These are phyloP conservation scores for Aspergillus campestris DNA, from an alignment of 495 filamentous ascomycete genomes.

Conservation along the genomic window DNA sequence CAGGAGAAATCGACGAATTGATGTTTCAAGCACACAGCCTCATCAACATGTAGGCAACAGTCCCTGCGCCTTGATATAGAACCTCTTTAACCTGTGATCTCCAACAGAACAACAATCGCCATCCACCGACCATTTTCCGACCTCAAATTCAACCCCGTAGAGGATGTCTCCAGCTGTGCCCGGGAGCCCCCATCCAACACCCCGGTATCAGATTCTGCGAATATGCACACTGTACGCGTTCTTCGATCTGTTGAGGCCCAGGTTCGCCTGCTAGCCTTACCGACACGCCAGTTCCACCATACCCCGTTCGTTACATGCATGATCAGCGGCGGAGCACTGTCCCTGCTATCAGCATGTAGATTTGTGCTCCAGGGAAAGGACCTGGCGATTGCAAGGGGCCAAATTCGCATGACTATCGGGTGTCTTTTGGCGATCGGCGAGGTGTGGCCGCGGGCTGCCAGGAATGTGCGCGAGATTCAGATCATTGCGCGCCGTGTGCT, in stretches of 20 bases:
- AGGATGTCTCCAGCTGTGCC: constrained; percentile 23
- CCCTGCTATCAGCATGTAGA: constrained; percentile 21
- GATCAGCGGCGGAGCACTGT: constrained; percentile 20
- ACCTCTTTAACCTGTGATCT: neutral
- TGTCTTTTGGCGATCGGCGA: constrained; percentile 22
- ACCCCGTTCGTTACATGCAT: constrained; percentile 26
- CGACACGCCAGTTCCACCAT: constrained; percentile 15
- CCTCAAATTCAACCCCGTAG: constrained; percentile 20
- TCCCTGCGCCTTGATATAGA: neutral
- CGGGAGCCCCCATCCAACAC: constrained; percentile 16
- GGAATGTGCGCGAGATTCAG: constrained; percentile 65
- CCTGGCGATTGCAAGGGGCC: constrained; percentile 18
- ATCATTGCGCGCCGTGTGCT: constrained; percentile 55
- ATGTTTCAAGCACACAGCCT: constrained; percentile 29
- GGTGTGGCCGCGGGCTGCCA: constrained; percentile 43
- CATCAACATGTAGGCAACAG: constrained; percentile 22
- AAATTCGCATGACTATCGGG: constrained; percentile 26
- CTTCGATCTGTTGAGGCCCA: constrained; percentile 20
- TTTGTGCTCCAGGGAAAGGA: constrained; percentile 16
- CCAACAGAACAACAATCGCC: constrained; percentile 17
- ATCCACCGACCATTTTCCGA: constrained; percentile 26
- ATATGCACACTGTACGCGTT: constrained; percentile 20
- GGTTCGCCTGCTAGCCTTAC: constrained; percentile 21
- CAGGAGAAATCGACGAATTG: constrained; percentile 25
- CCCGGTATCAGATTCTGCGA: constrained; percentile 16